Conservation (phyloP, 2,329 filamentous ascomycete species). For the Calonectria pteridis region DNA sequence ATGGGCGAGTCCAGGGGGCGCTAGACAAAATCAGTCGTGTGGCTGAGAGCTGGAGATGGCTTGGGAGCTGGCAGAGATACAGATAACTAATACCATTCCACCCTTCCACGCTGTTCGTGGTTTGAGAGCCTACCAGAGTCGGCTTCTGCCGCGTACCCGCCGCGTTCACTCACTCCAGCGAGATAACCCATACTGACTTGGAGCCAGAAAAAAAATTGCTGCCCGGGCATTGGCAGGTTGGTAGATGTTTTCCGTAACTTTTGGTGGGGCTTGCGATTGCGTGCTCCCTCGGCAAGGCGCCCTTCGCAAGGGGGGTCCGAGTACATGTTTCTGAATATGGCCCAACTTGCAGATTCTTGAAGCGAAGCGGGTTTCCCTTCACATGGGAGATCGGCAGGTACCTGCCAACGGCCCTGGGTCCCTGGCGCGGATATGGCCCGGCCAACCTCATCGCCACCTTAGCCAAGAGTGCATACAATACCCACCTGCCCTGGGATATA, state of each 20-base stretch:
- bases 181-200: conserved; percentile 31
- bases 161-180: conserved; percentile 22
- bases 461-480: conserved; percentile 6
- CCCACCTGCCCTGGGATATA: conserved; percentile 27
- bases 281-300: conserved; percentile 30
- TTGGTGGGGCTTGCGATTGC: conserved; percentile 37
- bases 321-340: conserved; percentile 13
- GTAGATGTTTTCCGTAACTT: conserved; percentile 35
- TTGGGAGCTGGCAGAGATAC: conserved; percentile 74
- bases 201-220: conserved; percentile 23
- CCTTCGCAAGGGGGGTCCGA: conserved; percentile 20
- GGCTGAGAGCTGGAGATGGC: conserved; percentile 74
- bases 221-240: conserved; percentile 28
- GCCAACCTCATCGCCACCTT: conserved; percentile 22
- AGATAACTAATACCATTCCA: conserved; percentile 43
- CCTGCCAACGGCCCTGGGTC: conserved; percentile 27
- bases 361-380: conserved; percentile 18
- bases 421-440: background rate
- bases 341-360: conserved; percentile 4
- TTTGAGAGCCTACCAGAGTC: conserved; percentile 5
- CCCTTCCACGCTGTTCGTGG: conserved; percentile 19
- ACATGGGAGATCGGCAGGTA: conserved; percentile 28
- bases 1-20: conserved; percentile 70
- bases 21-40: conserved; percentile 69
- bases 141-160: conserved; percentile 24